Base-by-base conservation (phyloP, 1,284 basidiomycete genomes). In the Tranzscheliella williamsii region DNA sequence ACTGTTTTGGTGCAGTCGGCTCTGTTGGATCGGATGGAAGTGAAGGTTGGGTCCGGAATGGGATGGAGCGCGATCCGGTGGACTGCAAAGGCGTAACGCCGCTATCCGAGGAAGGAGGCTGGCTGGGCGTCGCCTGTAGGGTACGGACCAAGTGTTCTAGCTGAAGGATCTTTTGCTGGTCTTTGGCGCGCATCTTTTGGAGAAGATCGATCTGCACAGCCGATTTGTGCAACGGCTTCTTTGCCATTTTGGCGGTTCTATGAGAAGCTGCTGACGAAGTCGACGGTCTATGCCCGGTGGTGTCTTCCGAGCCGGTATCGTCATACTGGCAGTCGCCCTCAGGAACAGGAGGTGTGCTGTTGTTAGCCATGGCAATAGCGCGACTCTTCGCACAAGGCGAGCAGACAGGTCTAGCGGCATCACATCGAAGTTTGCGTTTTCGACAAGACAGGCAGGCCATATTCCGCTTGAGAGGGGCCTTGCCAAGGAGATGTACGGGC, bases 381-480 rank as follows among this genome's bases (percentile, higher is more conserved):
- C 48, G 34, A 11, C 38, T 42, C 20, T 40, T 38, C 11, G 45
- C 36, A 29, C 52, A 55, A 9, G 52, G 49, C n/a, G 39, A 39
- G 32, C 52, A 55, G 4, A 55, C 52, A 15, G 52, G 52, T 15
- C 39, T 43, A 5, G 34, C 40, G 8, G 52, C 52, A 23, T 55
- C 52, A 36, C 52, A 55, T 31, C 41, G 24, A 16, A 55, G 27
- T 20, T 55, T 55, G 20, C 52, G 34, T 29, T 50, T 55, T 7
- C 52, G 26, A 30, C 52, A 55, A 9, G 40, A 38, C 24, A 55
- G 37, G 24, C 52, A 55, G 2, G 52, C 52, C 27, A 50, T 49
- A 27, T 55, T 55, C 12, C 52, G 33, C 11, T 37, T 24, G 18
- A 55, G 30, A 4, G 52, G 46, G 2, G 52, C 38, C 4, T 44